These are phyloP conservation scores for Bauhinia variegata DNA, from an alignment of 306 rosid species.

Conservation along the genomic window DNA sequence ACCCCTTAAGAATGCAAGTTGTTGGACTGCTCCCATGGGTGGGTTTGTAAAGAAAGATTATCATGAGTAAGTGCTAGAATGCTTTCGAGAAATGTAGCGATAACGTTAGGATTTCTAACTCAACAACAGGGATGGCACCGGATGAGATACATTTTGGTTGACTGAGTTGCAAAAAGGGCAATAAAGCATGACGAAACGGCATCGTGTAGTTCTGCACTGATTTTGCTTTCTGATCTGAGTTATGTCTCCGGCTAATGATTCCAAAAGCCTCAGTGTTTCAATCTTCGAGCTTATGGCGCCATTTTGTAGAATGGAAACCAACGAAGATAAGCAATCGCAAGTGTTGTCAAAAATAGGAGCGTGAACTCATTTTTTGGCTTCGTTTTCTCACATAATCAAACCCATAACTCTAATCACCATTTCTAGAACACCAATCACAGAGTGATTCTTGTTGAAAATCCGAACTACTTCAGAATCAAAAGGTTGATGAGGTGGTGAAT, in stretches of 20 bases:
- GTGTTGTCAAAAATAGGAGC: conserved; percentile 28
- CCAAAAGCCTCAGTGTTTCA: conserved; percentile 43
- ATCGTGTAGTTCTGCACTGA: conserved; percentile 18
- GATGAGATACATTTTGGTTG: conserved; percentile 46
- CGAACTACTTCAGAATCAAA: conserved; percentile 40
- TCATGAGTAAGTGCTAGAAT: conserved; percentile 66
- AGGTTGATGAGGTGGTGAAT: conserved; percentile 59
- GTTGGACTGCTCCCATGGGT: conserved; percentile 84
- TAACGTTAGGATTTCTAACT: conserved; percentile 61
- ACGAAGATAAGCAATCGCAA: conserved; percentile 37
- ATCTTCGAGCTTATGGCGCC: conserved; percentile 46
- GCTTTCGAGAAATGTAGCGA: conserved; percentile 76
- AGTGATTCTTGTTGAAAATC: conserved; percentile 28
- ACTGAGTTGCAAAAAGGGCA: conserved; percentile 42
- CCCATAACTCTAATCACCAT: conserved; percentile 37
- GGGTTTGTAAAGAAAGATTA: conserved; percentile 70
- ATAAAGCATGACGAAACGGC: conserved; percentile 46
- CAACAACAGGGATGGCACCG: too few relatives aligned
- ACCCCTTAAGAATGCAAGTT: conserved; percentile 63
- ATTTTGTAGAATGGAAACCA: conserved; percentile 32
- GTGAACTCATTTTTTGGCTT: conserved; percentile 33
- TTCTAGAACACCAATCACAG: conserved; percentile 35
- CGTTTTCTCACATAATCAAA: conserved; percentile 29
- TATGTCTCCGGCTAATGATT: conserved; percentile 43
- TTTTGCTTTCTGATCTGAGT: conserved; percentile 18